These are phyloP conservation scores for Cucurbita pepo DNA, from an alignment of 306 rosid species.

Conservation along the genomic window DNA sequence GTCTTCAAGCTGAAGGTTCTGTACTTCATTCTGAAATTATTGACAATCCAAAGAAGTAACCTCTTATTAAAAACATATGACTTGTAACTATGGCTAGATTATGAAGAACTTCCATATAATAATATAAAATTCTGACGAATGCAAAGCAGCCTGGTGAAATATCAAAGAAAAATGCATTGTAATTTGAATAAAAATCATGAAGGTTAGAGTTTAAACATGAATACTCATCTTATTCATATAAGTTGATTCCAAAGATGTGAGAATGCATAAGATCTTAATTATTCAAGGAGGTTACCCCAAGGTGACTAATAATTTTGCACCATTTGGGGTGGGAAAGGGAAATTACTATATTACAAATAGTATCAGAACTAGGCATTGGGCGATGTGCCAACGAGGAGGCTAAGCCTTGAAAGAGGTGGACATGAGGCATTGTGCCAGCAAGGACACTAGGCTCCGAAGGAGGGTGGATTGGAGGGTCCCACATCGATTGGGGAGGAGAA, in stretches of 20 bases:
- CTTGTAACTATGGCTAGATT: background rate
- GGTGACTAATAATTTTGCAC: background rate
- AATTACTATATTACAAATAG: background rate
- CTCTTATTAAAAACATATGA: background rate
- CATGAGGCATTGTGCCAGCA: too few species aligned
- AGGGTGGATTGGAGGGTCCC: too few species aligned
- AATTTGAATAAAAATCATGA: background rate
- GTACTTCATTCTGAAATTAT: constrained; percentile 23
- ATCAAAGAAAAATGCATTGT: background rate
- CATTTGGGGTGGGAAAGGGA: background rate
- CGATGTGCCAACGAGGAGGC: too few species aligned
- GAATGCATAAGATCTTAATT: background rate
- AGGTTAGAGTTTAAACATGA: background rate
- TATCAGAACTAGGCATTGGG: too few species aligned
- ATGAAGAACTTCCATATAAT: background rate
- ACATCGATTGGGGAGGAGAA: too few species aligned
- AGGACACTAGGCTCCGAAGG: too few species aligned
- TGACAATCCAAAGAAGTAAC: constrained; percentile 4
- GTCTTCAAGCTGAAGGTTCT: background rate
- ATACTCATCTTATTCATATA: background rate
- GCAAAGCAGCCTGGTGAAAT: background rate
- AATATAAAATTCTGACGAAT: background rate
- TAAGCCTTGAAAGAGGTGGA: too few species aligned
- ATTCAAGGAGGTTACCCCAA: background rate
- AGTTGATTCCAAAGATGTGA: background rate